These are phyloP conservation scores for Ophiostoma sp. DNA, from an alignment of 2,329 filamentous ascomycete species.

Conservation along the genomic window DNA sequence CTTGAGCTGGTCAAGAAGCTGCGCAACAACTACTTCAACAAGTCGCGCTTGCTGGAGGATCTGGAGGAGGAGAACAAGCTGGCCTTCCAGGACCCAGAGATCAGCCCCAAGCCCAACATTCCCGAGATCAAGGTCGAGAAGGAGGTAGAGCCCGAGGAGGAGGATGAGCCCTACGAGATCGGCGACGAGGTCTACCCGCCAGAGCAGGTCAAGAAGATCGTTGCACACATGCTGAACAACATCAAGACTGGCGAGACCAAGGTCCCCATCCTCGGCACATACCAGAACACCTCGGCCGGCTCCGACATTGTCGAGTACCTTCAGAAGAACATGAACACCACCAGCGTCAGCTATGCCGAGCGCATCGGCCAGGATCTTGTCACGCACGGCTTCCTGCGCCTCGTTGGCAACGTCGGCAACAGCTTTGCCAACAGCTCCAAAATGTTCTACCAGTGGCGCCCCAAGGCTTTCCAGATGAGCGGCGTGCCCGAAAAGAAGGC, in stretches of 20 bases:
- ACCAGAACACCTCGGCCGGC: constrained; percentile 85
- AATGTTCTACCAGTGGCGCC: constrained; percentile 96
- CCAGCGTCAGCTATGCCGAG: constrained; percentile 85
- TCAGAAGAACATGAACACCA: constrained; percentile 78
- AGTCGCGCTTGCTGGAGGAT: constrained; percentile 92
- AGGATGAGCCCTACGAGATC: constrained; percentile 81
- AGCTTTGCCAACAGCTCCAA: constrained; percentile 96
- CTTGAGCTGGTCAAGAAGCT: constrained; percentile 87
- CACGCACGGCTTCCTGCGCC: constrained; percentile 73
- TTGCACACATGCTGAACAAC: constrained; percentile 77
- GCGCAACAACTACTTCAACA: constrained; percentile 96
- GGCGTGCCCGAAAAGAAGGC: constrained; percentile 86
- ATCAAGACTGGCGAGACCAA: constrained; percentile 88
- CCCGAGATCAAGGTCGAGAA: constrained; percentile 79
- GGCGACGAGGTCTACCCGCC: constrained; percentile 81
- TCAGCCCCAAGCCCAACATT: constrained; percentile 60
- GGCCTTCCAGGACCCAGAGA: constrained; percentile 82
- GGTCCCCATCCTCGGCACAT: constrained; percentile 90
- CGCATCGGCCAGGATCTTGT: constrained; percentile 92
- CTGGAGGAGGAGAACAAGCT: constrained; percentile 98
- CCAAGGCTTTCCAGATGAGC: constrained; percentile 81
- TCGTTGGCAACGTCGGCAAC: constrained; percentile 91
- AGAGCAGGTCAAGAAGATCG: constrained; percentile 85
- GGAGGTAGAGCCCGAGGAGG: constrained; percentile 56
- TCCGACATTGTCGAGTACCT: constrained; percentile 95